Evolutionary conservation across 805 yeast species (phyloP).

Genomic region (Saccharomyces mikatae): DNA sequence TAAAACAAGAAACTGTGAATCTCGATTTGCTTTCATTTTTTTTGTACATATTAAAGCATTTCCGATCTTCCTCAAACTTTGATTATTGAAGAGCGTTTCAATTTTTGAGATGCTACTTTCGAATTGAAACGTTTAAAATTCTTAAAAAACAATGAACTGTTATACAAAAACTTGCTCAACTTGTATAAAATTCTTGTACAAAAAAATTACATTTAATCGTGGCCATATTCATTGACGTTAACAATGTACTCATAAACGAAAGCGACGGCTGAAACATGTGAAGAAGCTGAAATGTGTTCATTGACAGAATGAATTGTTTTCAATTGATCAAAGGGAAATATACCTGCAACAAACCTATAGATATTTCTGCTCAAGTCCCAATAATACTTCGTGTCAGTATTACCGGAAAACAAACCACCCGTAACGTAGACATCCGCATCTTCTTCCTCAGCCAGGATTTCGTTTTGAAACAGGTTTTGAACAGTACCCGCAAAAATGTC

Average conservation of each 20-base stretch:
- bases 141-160: no score
- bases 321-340: constrained; percentile 6
- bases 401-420: constrained; percentile 58
- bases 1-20: no score
- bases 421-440: constrained; percentile 32
- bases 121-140: no score
- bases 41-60: no score
- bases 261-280: constrained; percentile 52
- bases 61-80: no score
- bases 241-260: constrained; percentile 42
- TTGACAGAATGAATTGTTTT: constrained; percentile 50
- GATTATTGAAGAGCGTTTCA: no score
- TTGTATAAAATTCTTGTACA: no score
- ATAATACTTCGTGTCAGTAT: constrained; percentile 62
- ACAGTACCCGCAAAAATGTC: constrained; percentile 52
- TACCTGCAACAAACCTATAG: constrained; percentile 38
- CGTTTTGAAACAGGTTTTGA: constrained; percentile 53
- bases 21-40: no score
- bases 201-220: not conserved
- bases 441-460: constrained; percentile 17
- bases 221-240: constrained; percentile 17
- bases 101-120: no score
- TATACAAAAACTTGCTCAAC: no score
- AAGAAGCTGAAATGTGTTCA: constrained; percentile 44
- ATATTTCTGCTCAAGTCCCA: constrained; percentile 57